Percentiles rank a stretch among this genome's conserved stretches.
These are phyloP conservation scores for Beta lomatogona DNA, from an alignment of 179 eudicot species.

Conservation along the genomic window DNA sequence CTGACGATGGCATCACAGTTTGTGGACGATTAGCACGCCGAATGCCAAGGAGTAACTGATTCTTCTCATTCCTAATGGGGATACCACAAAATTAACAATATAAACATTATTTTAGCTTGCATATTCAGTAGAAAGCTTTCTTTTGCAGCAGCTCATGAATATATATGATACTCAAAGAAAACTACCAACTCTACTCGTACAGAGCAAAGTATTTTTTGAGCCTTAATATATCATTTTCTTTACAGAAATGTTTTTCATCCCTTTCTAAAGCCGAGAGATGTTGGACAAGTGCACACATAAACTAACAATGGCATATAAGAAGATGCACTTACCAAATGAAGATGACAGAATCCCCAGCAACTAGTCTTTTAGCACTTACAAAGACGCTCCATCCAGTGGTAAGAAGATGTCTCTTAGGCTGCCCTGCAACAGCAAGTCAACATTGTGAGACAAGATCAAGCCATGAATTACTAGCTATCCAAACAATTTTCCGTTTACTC, in stretches of 20 bases:
- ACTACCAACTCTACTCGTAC: background rate
- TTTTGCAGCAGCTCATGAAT: background rate
- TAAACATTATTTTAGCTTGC: constrained; percentile 1
- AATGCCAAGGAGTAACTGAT: constrained; percentile 69
- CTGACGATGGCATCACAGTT: constrained; percentile 74
- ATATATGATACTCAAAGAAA: constrained; percentile 7
- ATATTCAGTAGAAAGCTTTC: background rate
- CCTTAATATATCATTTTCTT: background rate
- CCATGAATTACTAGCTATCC: constrained; percentile 1
- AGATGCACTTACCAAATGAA: constrained; percentile 55
- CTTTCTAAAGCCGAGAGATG: background rate
- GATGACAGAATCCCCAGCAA: constrained; percentile 74
- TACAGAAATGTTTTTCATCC: background rate
- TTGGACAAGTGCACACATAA: background rate
- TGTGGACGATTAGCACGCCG: constrained; percentile 69
- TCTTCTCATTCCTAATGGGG: constrained; percentile 62
- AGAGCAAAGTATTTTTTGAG: background rate
- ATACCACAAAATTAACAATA: background rate
- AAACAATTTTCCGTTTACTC: too few species aligned
- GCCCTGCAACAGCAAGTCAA: constrained; percentile 50
- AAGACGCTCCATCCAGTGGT: constrained; percentile 80
- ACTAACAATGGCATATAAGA: constrained; percentile 6
- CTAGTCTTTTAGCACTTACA: constrained; percentile 71
- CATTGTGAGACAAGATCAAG: constrained; percentile 11
- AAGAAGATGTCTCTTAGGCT: constrained; percentile 74